These are phyloP conservation scores for Scytalidium lignicola DNA, from an alignment of 2,329 filamentous ascomycete genomes.

Conservation along the genomic window DNA sequence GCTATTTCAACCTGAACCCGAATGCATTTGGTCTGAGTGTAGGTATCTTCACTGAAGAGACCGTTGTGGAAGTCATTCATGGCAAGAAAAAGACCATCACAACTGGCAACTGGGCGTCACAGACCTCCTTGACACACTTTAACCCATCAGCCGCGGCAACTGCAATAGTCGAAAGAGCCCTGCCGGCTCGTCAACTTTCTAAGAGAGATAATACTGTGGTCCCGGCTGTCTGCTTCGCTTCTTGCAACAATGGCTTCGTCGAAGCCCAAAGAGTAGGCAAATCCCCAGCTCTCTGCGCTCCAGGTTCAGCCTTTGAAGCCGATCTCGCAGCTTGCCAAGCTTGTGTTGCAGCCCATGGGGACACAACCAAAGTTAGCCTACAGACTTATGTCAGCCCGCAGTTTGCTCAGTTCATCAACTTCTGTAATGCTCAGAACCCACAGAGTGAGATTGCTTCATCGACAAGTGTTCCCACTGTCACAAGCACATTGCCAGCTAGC, in stretches of 20 bases:
- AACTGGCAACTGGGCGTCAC: slow-evolving; percentile 52
- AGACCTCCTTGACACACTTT: slow-evolving; percentile 41
- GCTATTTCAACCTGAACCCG: slow-evolving; percentile 63
- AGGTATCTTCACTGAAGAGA: slow-evolving; percentile 51
- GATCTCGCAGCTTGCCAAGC: slow-evolving; percentile 33
- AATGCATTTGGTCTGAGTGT: slow-evolving; percentile 57
- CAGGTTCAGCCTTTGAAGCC: slow-evolving; percentile 36
- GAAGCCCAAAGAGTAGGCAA: slow-evolving; percentile 47
- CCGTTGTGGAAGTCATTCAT: slow-evolving; percentile 29
- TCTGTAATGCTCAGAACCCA: slow-evolving; percentile 14
- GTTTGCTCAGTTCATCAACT: slow-evolving; percentile 20
- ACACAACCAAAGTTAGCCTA: slow-evolving; percentile 3
- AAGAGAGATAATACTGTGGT: slow-evolving; percentile 37
- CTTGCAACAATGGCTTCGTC: slow-evolving; percentile 45
- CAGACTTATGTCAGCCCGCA: slow-evolving; percentile 15
- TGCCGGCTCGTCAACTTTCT: slow-evolving; percentile 13
- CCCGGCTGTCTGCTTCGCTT: slow-evolving; percentile 45
- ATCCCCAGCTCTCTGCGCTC: slow-evolving; percentile 37
- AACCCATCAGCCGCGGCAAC: slow-evolving; percentile 11
- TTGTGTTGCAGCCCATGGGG: slow-evolving; percentile 15
- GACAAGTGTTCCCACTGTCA: neutral
- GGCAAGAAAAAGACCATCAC: slow-evolving; percentile 35
- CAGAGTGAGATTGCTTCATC: slow-evolving; percentile 6
- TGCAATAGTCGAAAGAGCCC: neutral
- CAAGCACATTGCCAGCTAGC: too few species aligned